Base-by-base conservation (phyloP, 306 rosid species). In the Sindora glabra region DNA sequence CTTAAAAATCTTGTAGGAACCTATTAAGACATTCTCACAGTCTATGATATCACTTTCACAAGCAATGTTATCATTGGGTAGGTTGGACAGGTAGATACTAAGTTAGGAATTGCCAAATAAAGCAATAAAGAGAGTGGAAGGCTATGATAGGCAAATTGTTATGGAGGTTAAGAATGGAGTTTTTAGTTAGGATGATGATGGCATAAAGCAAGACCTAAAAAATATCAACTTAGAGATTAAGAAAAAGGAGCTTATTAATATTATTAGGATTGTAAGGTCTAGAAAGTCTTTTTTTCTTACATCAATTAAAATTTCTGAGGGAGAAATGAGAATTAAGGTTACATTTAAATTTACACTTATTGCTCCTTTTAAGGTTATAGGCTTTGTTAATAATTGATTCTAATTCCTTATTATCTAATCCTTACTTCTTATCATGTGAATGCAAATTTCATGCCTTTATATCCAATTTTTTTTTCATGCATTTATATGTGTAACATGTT, bases 221-320 rank as follows among this genome's bases (percentile, higher is more conserved):
- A 71, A 80, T 10, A 73, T 92, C 39, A 82, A 83, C 58, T 57
- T 92, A 70, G 56, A 60, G 27, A 79, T 92, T 36, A 80, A 72
- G 1, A 81, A 82, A 46, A 94, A 95, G 10, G 82, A 88, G 46
- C 84, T 92, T 48, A 77, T 95, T 0, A 94, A 95, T 34, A 77
- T 92, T 56, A 96, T 89, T 26, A 96, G 98, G 38, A 92, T 87
- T 2, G 96, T 92, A 0, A 96, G 98, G 21, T 81, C 95, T 0
- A 96, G 98, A 19, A 92, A 92, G 46, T 88, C 98, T 79, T 92
- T 96, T 51, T 82, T 92, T 34, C 82, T 92, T 24, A 82, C 95
- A 5, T 82, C 98, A 46, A 51, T 92, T 84, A 81, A 48, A 67
- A 30, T 58, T n/a, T 54, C 17, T 58, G 25, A 39, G 69, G 13